Percentiles rank a stretch among this genome's conserved stretches.
phyloP scores from a whole-genome alignment of 768 basidiomycete genomes.

The Amanita brunnescens region DNA sequence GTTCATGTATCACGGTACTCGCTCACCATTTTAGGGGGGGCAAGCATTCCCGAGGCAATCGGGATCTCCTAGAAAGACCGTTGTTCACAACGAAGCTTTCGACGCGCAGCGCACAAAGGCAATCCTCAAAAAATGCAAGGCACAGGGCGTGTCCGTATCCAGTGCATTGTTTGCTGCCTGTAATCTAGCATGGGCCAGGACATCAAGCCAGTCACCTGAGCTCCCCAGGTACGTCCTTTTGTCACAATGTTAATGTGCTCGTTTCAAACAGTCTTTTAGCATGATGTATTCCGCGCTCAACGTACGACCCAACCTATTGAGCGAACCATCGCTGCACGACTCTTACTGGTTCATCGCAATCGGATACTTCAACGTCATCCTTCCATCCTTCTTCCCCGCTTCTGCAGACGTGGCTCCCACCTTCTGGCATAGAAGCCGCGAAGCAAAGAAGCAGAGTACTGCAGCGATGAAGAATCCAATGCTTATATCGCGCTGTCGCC shows the following conservation, averaged over 20 bases:
- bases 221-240: constrained; percentile 38
- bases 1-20: background rate
- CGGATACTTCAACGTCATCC: constrained; percentile 74
- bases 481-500: constrained; percentile 48
- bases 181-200: constrained; percentile 65
- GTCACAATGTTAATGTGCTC: background rate
- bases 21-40: constrained; percentile 43
- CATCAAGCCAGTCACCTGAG: constrained; percentile 32
- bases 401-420: constrained; percentile 29
- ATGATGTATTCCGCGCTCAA: constrained; percentile 88
- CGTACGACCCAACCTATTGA: constrained; percentile 50
- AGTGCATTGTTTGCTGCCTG: constrained; percentile 68
- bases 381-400: constrained; percentile 62
- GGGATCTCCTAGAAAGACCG: constrained; percentile 41
- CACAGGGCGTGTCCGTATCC: constrained; percentile 63
- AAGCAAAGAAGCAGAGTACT: constrained; percentile 60
- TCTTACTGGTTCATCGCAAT: constrained; percentile 82
- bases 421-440: constrained; percentile 71
- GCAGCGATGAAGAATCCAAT: constrained; percentile 56
- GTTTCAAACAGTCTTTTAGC: constrained; percentile 20
- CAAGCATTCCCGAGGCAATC: constrained; percentile 56
- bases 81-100: constrained; percentile 63
- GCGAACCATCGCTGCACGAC: constrained; percentile 33
- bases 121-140: constrained; percentile 65
- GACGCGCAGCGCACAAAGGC: constrained; percentile 44